phyloP scores from a whole-genome alignment of 1,139 yeast species.

The Blastobotrys petasosporus region DNA sequence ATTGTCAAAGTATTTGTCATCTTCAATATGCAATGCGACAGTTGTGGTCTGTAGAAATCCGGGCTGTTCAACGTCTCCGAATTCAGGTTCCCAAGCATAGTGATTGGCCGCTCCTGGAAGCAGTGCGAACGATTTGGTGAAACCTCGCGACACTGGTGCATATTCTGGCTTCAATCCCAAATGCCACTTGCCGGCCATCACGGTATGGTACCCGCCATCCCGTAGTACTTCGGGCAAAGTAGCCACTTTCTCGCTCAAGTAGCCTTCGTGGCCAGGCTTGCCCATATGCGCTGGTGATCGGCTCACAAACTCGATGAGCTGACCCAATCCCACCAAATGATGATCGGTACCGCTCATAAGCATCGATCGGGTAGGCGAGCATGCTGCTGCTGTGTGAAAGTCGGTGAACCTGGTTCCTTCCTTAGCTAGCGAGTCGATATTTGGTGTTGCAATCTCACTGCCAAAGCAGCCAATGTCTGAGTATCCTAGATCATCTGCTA shows the following conservation, averaged over 20 bases:
- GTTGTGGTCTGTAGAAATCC: slow-evolving; percentile 13
- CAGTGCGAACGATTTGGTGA: slow-evolving; percentile 45
- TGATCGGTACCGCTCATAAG: slow-evolving; percentile 55
- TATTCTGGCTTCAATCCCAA: slow-evolving; percentile 44
- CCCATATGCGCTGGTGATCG: slow-evolving; percentile 26
- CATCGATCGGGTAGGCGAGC: slow-evolving; percentile 64
- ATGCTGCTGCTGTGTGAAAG: slow-evolving; percentile 59
- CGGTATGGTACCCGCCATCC: slow-evolving; percentile 47
- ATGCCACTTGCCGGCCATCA: slow-evolving; percentile 56
- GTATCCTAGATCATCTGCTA: slow-evolving; percentile 59
- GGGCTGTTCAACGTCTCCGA: slow-evolving; percentile 7
- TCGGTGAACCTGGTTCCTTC: slow-evolving; percentile 48
- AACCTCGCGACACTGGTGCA: slow-evolving; percentile 49
- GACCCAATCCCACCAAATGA: slow-evolving; percentile 57
- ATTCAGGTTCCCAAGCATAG: slow-evolving; percentile 42
- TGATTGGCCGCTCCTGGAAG: slow-evolving; percentile 58
- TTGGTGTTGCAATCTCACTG: slow-evolving; percentile 54
- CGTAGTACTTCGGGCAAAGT: slow-evolving; percentile 47
- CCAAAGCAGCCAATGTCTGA: slow-evolving; percentile 53
- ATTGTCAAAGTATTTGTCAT: slow-evolving; percentile 36
- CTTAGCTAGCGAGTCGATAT: slow-evolving; percentile 41
- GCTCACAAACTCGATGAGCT: slow-evolving; percentile 49
- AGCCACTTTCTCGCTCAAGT: slow-evolving; percentile 46
- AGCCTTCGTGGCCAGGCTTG: slow-evolving; percentile 54
- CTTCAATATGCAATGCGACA: slow-evolving; percentile 35